Evolutionary conservation across 306 rosid species (phyloP).

Genomic region (Mimosa bimucronata): DNA sequence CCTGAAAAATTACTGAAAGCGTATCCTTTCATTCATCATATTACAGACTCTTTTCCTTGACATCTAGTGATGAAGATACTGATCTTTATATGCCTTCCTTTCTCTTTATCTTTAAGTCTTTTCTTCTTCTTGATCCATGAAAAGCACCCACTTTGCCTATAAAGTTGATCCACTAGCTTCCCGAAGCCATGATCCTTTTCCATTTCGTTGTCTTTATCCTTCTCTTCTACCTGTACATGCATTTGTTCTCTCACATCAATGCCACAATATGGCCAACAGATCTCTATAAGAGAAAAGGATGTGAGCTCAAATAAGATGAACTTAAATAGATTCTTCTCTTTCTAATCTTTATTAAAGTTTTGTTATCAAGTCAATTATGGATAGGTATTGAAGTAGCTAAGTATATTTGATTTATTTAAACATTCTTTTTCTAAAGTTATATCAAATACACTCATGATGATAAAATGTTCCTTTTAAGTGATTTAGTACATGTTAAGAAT

Average conservation of each 20-base stretch:
- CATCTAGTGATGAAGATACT: slow-evolving; percentile 49
- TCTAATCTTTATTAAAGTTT: background rate
- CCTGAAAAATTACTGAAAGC: slow-evolving; percentile 9
- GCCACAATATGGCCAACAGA: background rate
- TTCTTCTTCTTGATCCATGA: slow-evolving; percentile 79
- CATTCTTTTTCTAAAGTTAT: background rate
- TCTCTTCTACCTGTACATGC: slow-evolving; percentile 63
- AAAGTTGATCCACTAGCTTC: slow-evolving; percentile 37
- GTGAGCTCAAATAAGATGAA: background rate
- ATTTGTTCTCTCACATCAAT: slow-evolving; percentile 42
- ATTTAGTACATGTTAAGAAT: background rate
- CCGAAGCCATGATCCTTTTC: slow-evolving; percentile 32
- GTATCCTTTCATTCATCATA: background rate
- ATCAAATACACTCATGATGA: background rate
- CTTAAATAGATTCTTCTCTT: background rate
- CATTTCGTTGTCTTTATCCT: slow-evolving; percentile 57
- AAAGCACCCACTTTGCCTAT: slow-evolving; percentile 66
- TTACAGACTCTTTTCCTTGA: slow-evolving; percentile 27
- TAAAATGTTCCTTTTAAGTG: background rate
- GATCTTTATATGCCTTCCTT: slow-evolving; percentile 55
- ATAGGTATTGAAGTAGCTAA: background rate
- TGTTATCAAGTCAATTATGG: background rate
- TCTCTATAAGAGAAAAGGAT: background rate
- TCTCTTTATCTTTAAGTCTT: slow-evolving; percentile 61
- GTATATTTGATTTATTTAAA: background rate